A percentile compares a stretch with the other conserved stretches of the same genome.
Evolutionary conservation across 2,329 filamentous ascomycete species (phyloP).

Genomic region (Aspergillus awamori): DNA sequence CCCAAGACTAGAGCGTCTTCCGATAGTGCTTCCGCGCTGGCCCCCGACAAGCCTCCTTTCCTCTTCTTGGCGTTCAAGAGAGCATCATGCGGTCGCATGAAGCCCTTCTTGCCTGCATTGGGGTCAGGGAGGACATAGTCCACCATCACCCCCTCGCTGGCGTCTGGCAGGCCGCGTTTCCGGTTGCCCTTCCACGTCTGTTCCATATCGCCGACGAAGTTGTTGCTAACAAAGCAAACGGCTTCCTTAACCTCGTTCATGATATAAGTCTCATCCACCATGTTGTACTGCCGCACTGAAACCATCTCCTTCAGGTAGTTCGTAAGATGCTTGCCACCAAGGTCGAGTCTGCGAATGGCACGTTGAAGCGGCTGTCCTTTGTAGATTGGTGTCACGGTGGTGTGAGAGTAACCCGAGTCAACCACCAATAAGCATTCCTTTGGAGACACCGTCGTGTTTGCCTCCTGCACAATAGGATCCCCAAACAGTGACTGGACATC

Average conservation of each 20-base stretch:
- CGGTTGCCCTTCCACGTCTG: constrained; percentile 78
- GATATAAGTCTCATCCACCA: constrained; percentile 90
- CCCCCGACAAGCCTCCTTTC: constrained; percentile 52
- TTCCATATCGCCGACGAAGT: constrained; percentile 79
- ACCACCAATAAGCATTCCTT: constrained; percentile 84
- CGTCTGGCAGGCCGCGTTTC: constrained; percentile 33
- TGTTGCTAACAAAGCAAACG: constrained; percentile 76
- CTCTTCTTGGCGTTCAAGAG: constrained; percentile 57
- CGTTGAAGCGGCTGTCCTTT: constrained; percentile 77
- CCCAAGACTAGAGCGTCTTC: constrained; percentile 86
- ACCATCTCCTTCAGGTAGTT: constrained; percentile 90
- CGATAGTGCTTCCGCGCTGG: constrained; percentile 50
- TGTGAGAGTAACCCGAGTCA: constrained; percentile 91
- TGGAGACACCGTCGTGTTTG: constrained; percentile 52
- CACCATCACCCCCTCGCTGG: constrained; percentile 63
- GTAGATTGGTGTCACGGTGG: constrained; percentile 84
- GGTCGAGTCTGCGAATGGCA: constrained; percentile 80
- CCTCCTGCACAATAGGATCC: constrained; percentile 52
- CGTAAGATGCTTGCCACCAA: constrained; percentile 90
- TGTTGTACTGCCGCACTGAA: constrained; percentile 89
- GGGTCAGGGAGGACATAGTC: constrained; percentile 93
- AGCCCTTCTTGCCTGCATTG: constrained; percentile 64
- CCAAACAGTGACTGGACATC: constrained; percentile 71
- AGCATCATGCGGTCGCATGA: constrained; percentile 77
- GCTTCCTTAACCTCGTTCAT: constrained; percentile 96